Evolutionary conservation across 139 green algal genomes (phyloP).

Genomic region (Cymbomonas tetramitiformis): DNA sequence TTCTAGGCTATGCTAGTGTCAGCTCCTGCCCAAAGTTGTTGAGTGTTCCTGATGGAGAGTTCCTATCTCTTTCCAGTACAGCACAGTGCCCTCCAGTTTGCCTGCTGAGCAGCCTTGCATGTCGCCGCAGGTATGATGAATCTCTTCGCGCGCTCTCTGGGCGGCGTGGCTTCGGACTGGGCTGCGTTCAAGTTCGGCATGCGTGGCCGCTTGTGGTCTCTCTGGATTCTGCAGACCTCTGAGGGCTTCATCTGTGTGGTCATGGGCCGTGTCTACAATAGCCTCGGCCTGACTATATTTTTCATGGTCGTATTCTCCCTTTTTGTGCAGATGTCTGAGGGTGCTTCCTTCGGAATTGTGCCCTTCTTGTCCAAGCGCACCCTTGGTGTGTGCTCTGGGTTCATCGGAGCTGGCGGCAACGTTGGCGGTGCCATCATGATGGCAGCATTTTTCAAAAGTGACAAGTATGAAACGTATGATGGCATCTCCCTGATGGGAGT

Average conservation of each 20-base stretch:
- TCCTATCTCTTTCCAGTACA: no score
- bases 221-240: conserved; percentile 52
- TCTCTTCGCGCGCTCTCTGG: conserved; percentile 65
- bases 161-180: conserved; percentile 54
- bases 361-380: conserved; percentile 70
- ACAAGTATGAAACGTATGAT: conserved; percentile 38
- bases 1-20: no score
- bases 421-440: conserved; percentile 65
- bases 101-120: no score
- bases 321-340: conserved; percentile 41
- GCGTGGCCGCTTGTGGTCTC: conserved; percentile 50
- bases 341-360: conserved; percentile 59
- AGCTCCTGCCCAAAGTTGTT: no score
- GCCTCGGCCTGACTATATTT: conserved; percentile 51
- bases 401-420: conserved; percentile 82
- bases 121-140: no score
- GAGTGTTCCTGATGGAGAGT: no score
- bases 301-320: conserved; percentile 71
- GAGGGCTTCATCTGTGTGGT: conserved; percentile 61
- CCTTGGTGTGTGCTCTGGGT: conserved; percentile 67
- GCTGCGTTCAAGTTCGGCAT: conserved; percentile 37
- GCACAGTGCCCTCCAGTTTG: no score
- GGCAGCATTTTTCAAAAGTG: conserved; percentile 66
- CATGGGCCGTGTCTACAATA: conserved; percentile 46
- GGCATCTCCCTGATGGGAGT: conserved; percentile 74